phyloP scores from a whole-genome alignment of 2,329 filamentous ascomycete genomes.

The Trichoderma guizhouense region DNA sequence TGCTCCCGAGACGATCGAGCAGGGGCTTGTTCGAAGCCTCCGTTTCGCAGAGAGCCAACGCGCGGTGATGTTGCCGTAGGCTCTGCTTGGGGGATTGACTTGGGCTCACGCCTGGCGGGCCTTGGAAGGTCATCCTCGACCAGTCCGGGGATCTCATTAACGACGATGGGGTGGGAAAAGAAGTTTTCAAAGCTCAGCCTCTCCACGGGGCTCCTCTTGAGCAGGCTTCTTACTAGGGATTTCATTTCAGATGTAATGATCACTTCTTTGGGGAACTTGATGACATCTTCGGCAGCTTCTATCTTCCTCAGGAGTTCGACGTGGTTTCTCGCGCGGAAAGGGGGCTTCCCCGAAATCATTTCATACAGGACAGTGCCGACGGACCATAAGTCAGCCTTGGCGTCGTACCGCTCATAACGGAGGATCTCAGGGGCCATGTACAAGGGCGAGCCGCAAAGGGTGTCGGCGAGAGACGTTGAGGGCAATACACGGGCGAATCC shows the following conservation, averaged over 20 bases:
- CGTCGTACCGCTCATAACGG: slow-evolving; percentile 94
- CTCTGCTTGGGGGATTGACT: slow-evolving; percentile 33
- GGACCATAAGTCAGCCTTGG: slow-evolving; percentile 96
- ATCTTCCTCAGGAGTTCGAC: slow-evolving; percentile 92
- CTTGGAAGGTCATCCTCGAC: slow-evolving; percentile 70
- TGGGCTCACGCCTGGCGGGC: slow-evolving; percentile 35
- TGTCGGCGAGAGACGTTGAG: slow-evolving; percentile 88
- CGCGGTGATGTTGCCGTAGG: slow-evolving; percentile 28
- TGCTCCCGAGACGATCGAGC: slow-evolving; percentile 43
- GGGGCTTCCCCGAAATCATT: slow-evolving; percentile 87
- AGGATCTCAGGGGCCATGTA: slow-evolving; percentile 99
- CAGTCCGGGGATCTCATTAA: slow-evolving; percentile 72
- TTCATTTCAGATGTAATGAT: slow-evolving; percentile 74
- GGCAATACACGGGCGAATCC: slow-evolving; percentile 95
- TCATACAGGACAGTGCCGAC: slow-evolving; percentile 94
- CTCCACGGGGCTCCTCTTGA: slow-evolving; percentile 84
- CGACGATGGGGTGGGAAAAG: slow-evolving; percentile 72
- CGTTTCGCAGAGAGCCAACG: slow-evolving; percentile 32
- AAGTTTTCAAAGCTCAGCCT: slow-evolving; percentile 83
- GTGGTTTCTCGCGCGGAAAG: slow-evolving; percentile 89
- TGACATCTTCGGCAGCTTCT: slow-evolving; percentile 80
- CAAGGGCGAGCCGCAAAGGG: slow-evolving; percentile 89
- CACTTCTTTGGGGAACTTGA: slow-evolving; percentile 74
- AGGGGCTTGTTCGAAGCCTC: slow-evolving; percentile 34
- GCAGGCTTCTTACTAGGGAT: slow-evolving; percentile 69